Percentiles rank a stretch among this genome's conserved stretches.
Conservation (phyloP, 768 basidiomycete genomes). For the Austroboletus eburneus region DNA sequence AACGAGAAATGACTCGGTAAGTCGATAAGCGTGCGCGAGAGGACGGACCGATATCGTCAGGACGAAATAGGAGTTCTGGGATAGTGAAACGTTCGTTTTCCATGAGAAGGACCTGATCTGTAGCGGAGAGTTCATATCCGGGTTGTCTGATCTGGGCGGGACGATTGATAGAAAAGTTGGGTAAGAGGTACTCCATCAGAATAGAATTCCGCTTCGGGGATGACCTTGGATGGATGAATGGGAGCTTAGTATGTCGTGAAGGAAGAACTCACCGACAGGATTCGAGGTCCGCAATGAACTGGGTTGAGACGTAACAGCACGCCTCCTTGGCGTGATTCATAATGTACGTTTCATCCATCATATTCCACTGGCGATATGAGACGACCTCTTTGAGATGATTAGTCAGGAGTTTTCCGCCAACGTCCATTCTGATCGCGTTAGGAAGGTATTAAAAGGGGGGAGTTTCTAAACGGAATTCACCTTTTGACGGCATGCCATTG, state of each 20-base stretch:
- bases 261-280: slow-evolving; percentile 61
- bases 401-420: slow-evolving; percentile 92
- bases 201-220: slow-evolving; percentile 61
- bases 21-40: slow-evolving; percentile 8
- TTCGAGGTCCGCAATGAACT: slow-evolving; percentile 73
- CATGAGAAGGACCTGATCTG: slow-evolving; percentile 75
- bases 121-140: slow-evolving; percentile 50
- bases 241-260: slow-evolving; percentile 14
- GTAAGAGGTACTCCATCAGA: slow-evolving; percentile 85
- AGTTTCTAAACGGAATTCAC: slow-evolving; percentile 36
- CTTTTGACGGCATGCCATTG: slow-evolving; percentile 81
- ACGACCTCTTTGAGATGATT: slow-evolving; percentile 93
- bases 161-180: slow-evolving; percentile 73
- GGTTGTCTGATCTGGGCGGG: slow-evolving; percentile 52
- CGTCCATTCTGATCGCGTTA: slow-evolving; percentile 65
- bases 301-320: slow-evolving; percentile 79
- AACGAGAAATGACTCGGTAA: slow-evolving; percentile 1
- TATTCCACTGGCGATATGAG: slow-evolving; percentile 95
- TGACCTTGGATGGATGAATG: slow-evolving; percentile 36
- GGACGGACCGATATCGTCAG: slow-evolving; percentile 78
- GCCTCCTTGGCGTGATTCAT: slow-evolving; percentile 90
- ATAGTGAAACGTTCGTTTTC: slow-evolving; percentile 89
- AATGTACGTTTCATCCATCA: slow-evolving; percentile 96
- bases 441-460: slow-evolving; percentile 9
- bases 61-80: slow-evolving; percentile 89